Conservation (phyloP, 805 yeast species). For the Starmerella floricola region DNA sequence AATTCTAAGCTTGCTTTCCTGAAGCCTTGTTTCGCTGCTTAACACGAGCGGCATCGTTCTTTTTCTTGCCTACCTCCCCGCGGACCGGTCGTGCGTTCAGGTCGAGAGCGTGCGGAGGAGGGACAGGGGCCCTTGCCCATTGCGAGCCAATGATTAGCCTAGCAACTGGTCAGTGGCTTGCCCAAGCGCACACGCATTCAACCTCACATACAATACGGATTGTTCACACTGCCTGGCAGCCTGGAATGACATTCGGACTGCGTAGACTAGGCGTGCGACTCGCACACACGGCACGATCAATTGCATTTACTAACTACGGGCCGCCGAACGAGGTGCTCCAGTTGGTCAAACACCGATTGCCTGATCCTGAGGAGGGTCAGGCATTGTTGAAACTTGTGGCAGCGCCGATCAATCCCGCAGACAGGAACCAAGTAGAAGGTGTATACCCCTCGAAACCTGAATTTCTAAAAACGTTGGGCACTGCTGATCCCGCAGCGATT, state of each 20-base stretch:
- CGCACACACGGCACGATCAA: constrained; percentile 32
- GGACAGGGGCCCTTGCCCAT: not conserved
- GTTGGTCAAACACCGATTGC: constrained; percentile 30
- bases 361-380: constrained; percentile 28
- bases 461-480: constrained; percentile 35
- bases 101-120: too few relatives aligned
- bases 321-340: constrained; percentile 32
- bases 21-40: too few relatives aligned
- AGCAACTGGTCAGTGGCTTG: not conserved
- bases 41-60: too few relatives aligned
- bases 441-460: constrained; percentile 71
- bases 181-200: not conserved
- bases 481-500: constrained; percentile 59
- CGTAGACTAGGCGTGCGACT: constrained; percentile 10
- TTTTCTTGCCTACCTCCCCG: too few relatives aligned
- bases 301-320: constrained; percentile 58
- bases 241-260: not conserved
- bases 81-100: too few relatives aligned
- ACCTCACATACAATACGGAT: not conserved
- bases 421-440: constrained; percentile 74
- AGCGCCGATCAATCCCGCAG: constrained; percentile 83
- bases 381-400: constrained; percentile 61
- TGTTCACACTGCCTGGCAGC: too few relatives aligned
- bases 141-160: not conserved
- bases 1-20: too few relatives aligned